phyloP scores from a whole-genome alignment of 306 rosid species.

The Bauhinia variegata region DNA sequence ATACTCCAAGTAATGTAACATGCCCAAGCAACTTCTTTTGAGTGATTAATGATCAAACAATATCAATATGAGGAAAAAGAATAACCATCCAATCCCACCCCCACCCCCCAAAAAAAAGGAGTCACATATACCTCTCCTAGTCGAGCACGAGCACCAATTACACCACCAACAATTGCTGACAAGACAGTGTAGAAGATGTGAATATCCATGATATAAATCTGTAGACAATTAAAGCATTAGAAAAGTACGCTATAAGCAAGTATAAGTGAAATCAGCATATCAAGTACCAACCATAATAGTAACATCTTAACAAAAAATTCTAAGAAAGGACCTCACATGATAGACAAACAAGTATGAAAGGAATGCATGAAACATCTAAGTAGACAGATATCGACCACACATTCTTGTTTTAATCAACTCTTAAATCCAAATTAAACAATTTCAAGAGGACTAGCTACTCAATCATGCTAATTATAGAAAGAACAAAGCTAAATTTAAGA shows the following conservation, averaged over 20 bases:
- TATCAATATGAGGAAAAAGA: background rate
- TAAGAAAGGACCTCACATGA: no score
- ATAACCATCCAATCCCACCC: background rate
- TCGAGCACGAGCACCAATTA: conserved; percentile 91
- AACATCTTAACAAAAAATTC: no score
- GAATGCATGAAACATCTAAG: background rate
- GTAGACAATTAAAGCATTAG: conserved; percentile 41
- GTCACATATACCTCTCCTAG: conserved; percentile 82
- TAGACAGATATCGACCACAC: conserved; percentile 4
- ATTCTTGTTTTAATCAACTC: background rate
- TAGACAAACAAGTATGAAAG: no score
- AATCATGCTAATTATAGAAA: no score
- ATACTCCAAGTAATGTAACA: background rate
- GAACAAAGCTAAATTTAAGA: background rate
- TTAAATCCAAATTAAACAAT: conserved; percentile 8
- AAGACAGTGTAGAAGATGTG: conserved; percentile 89
- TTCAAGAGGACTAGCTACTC: background rate
- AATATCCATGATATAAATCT: conserved; percentile 97
- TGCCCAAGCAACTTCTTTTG: background rate
- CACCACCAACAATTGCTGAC: conserved; percentile 94
- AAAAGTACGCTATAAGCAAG: conserved; percentile 30
- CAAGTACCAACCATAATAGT: conserved; percentile 13
- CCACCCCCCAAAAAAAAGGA: conserved; percentile 5
- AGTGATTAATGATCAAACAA: conserved; percentile 8
- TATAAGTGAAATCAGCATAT: conserved; percentile 9